Conservation (phyloP, 306 rosid genomes). For the Cicer pinnatifidum region DNA sequence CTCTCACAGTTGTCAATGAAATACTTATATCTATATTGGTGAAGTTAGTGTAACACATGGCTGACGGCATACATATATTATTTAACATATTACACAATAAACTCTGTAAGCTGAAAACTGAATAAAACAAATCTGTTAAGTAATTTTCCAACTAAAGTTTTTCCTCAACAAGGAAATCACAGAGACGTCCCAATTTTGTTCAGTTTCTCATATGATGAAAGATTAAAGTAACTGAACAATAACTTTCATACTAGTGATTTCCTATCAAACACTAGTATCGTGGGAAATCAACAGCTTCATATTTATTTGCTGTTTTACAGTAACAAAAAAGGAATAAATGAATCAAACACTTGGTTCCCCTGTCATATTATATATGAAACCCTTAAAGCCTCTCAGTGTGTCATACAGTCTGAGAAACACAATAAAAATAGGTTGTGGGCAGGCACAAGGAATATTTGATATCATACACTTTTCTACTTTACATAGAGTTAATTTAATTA, state of each 20-base stretch:
- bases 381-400: not conserved
- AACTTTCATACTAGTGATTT: constrained; percentile 12
- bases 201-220: constrained; percentile 11
- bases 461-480: constrained; percentile 4
- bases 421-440: not conserved
- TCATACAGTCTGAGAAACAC: not conserved
- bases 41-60: too few species aligned
- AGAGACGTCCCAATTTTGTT: not conserved
- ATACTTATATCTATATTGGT: too few species aligned
- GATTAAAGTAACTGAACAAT: constrained; percentile 6
- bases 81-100: not conserved
- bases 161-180: not conserved
- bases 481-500: constrained; percentile 24
- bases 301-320: constrained; percentile 14
- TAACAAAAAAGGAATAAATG: constrained; percentile 11
- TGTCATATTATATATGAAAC: not conserved
- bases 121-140: not conserved
- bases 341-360: not conserved
- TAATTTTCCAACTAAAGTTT: not conserved
- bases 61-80: too few species aligned
- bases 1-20: too few species aligned
- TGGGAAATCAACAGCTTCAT: not conserved
- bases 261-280: constrained; percentile 11
- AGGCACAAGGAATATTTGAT: not conserved
- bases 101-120: not conserved